Evolutionary conservation across 345 rosid genomes (phyloP).

Genomic region (Clausena lansium): DNA sequence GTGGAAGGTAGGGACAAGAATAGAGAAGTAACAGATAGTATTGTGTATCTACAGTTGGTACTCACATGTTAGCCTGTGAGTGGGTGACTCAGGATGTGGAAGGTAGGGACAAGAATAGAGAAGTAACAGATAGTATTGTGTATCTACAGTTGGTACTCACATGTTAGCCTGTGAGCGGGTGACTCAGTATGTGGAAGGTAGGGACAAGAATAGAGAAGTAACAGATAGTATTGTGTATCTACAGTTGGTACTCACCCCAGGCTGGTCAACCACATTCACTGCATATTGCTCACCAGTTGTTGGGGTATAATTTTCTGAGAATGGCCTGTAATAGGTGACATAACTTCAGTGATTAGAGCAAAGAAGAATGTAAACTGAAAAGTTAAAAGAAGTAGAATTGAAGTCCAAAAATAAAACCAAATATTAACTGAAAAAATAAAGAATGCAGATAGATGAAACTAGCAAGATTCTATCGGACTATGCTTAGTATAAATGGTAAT

Average conservation of each 20-base stretch:
- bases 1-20: too few species aligned
- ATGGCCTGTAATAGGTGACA: constrained; percentile 46
- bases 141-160: too few species aligned
- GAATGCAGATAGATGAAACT: constrained; percentile 9
- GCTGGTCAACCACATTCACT: constrained; percentile 59
- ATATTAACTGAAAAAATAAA: not conserved
- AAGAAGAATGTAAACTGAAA: not conserved
- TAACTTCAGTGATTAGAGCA: not conserved
- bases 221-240: constrained; percentile 1
- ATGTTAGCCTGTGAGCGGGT: not conserved
- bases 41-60: too few species aligned
- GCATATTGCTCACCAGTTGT: constrained; percentile 51
- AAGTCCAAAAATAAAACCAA: constrained; percentile 7
- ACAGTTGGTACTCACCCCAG: constrained; percentile 51
- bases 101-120: too few species aligned
- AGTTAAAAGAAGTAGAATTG: not conserved
- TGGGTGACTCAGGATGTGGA: too few species aligned
- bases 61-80: too few species aligned
- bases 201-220: not conserved
- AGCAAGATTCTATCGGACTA: constrained; percentile 7
- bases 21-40: too few species aligned
- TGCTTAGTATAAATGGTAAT: constrained; percentile 1
- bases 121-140: too few species aligned
- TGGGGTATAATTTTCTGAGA: constrained; percentile 41
- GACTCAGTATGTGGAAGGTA: not conserved